Evolutionary conservation across 805 yeast genomes (phyloP).

Genomic region (Scheffersomyces ergatensis): DNA sequence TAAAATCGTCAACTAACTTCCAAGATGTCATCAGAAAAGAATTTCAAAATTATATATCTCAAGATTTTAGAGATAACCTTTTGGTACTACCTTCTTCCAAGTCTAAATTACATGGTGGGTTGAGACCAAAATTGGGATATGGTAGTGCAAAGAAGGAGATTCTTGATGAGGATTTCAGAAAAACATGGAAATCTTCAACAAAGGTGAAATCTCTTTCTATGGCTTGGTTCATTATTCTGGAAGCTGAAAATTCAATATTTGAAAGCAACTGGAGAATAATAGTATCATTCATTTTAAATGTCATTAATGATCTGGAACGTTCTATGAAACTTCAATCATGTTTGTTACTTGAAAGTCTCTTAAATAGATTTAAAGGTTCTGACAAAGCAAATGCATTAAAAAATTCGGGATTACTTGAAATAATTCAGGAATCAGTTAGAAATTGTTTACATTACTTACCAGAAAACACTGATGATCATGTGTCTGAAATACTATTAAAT

Average conservation of each 20-base stretch:
- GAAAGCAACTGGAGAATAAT: conserved; percentile 20
- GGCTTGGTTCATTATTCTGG: conserved; percentile 20
- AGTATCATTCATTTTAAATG: conserved; percentile 30
- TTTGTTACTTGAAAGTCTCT: neutral
- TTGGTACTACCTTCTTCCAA: neutral
- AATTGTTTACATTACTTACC: conserved; percentile 27
- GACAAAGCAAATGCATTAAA: neutral
- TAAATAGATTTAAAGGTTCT: neutral
- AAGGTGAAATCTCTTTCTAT: conserved; percentile 23
- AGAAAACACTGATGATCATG: conserved; percentile 4
- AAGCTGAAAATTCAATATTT: neutral
- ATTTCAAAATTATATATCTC: neutral
- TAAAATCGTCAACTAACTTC: neutral
- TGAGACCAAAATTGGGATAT: conserved; percentile 19
- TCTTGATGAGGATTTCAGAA: conserved; percentile 20
- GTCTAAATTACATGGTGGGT: conserved; percentile 4
- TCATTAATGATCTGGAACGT: conserved; percentile 33
- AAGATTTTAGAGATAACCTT: conserved; percentile 2
- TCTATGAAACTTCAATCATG: conserved; percentile 22
- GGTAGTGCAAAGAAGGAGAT: conserved; percentile 15
- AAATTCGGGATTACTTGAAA: neutral
- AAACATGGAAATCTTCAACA: conserved; percentile 20
- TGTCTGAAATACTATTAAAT: conserved; percentile 13
- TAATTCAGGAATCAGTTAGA: neutral
- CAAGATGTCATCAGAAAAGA: neutral